Percentiles rank a stretch among this genome's conserved stretches.
Conservation (phyloP, 352 stramenopile species). For the Phytophthora multivora region DNA sequence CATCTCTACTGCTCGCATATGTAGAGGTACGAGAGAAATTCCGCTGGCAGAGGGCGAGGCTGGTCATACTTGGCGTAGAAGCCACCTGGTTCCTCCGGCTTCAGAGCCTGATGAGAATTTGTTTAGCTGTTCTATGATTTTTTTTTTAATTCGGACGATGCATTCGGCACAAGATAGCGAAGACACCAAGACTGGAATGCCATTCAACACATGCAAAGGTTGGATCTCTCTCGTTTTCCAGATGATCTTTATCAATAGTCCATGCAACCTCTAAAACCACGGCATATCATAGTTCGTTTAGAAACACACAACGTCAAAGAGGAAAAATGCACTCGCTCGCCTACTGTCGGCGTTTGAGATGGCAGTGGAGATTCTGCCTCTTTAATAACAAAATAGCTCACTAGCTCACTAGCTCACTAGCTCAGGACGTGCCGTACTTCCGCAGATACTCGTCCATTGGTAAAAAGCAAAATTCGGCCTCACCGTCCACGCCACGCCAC, state of each 20-base stretch:
- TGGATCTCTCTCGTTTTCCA: slow-evolving; percentile 7
- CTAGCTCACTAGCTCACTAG: slow-evolving; percentile 6
- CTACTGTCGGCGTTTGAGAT: slow-evolving; percentile 7
- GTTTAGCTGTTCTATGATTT: slow-evolving; percentile 2
- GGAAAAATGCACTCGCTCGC: slow-evolving; percentile 19
- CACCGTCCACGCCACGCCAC: slow-evolving; percentile 66
- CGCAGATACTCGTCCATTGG: slow-evolving; percentile 74
- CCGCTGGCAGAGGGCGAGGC: slow-evolving; percentile 23
- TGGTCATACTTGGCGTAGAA: slow-evolving; percentile 28
- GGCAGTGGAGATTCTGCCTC: slow-evolving; percentile 21
- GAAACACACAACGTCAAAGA: slow-evolving; percentile 18
- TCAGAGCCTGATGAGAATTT: slow-evolving; percentile 3
- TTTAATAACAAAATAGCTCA: slow-evolving; percentile 27
- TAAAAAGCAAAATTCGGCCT: slow-evolving; percentile 82
- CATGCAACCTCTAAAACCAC: too few relatives aligned
- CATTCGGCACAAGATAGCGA: slow-evolving; percentile 1
- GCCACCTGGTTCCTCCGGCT: slow-evolving; percentile 30
- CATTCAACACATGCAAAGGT: background rate
- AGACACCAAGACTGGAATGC: too few relatives aligned
- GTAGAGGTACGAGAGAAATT: slow-evolving; percentile 30
- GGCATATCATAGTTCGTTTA: too few relatives aligned
- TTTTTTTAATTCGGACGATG: background rate
- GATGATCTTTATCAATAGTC: slow-evolving; percentile 3
- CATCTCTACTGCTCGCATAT: slow-evolving; percentile 11
- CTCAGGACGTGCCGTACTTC: slow-evolving; percentile 56